Conservation (phyloP, 768 basidiomycete species). For the Paxillus involutus region DNA sequence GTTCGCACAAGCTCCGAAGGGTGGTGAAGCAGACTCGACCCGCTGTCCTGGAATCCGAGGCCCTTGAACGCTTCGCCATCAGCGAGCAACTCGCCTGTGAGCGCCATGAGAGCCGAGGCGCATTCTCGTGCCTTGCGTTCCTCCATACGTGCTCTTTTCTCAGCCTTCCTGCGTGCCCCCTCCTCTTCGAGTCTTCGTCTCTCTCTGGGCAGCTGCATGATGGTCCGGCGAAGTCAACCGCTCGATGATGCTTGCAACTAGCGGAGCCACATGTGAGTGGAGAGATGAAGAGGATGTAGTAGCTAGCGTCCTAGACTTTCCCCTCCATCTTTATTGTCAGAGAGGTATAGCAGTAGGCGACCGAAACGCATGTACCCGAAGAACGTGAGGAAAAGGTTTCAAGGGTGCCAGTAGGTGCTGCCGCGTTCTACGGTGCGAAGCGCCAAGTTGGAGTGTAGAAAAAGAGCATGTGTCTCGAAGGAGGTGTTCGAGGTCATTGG, state of each 20-base stretch:
- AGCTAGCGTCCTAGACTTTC: slow-evolving; percentile 22
- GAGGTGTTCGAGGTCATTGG: slow-evolving; percentile 49
- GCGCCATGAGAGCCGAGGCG: slow-evolving; percentile 31
- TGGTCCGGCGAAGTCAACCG: slow-evolving; percentile 46
- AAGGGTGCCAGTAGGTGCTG: too few species aligned
- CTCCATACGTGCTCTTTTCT: slow-evolving; percentile 43
- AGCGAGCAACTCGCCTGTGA: slow-evolving; percentile 24
- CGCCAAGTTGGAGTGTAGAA: slow-evolving; percentile 62
- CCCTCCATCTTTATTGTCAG: slow-evolving; percentile 50
- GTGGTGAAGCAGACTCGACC: slow-evolving; percentile 7
- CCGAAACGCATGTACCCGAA: slow-evolving; percentile 73
- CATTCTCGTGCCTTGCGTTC: slow-evolving; percentile 48
- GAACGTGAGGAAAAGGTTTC: slow-evolving; percentile 53
- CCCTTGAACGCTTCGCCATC: slow-evolving; percentile 55
- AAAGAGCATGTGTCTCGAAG: slow-evolving; percentile 54
- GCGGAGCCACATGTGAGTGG: slow-evolving; percentile 65
- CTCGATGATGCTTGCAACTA: slow-evolving; percentile 58
- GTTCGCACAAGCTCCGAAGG: slow-evolving; percentile 19
- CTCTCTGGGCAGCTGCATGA: slow-evolving; percentile 27
- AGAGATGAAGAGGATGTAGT: slow-evolving; percentile 27
- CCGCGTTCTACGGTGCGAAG: slow-evolving; percentile 31
- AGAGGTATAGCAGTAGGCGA: slow-evolving; percentile 55
- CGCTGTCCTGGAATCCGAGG: slow-evolving; percentile 58
- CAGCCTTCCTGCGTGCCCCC: slow-evolving; percentile 44
- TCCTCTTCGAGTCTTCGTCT: slow-evolving; percentile 32